Evolutionary conservation across 768 basidiomycete genomes (phyloP).

Genomic region (Tricholoma furcatifolium): DNA sequence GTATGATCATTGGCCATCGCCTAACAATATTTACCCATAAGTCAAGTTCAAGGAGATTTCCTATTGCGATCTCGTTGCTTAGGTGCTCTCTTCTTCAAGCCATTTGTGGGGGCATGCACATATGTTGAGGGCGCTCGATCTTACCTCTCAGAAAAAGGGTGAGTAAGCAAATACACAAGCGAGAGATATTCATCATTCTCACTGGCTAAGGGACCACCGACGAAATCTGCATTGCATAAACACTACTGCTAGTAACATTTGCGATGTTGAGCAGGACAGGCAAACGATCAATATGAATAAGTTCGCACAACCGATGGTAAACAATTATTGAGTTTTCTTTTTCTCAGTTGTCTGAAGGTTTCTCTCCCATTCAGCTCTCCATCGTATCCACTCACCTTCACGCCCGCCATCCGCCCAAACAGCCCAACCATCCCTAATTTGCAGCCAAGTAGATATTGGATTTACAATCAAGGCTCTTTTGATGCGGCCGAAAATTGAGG

Average conservation of each 20-base stretch:
- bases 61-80: too few species aligned
- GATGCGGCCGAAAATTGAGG: conserved; percentile 48
- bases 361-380: conserved; percentile 60
- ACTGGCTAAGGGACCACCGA: too few species aligned
- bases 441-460: conserved; percentile 61
- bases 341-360: conserved; percentile 16
- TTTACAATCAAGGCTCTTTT: conserved; percentile 53
- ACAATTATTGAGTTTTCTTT: conserved; percentile 20
- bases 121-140: too few species aligned
- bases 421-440: conserved; percentile 79
- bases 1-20: background rate
- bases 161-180: background rate
- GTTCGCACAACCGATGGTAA: background rate
- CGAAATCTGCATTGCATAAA: too few species aligned
- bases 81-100: too few species aligned
- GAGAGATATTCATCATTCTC: background rate
- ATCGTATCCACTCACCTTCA: conserved; percentile 67
- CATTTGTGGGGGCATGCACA: too few species aligned
- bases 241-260: too few species aligned
- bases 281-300: conserved; percentile 7
- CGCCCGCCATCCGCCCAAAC: conserved; percentile 79
- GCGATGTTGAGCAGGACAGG: conserved; percentile 23
- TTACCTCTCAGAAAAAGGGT: background rate
- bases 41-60: background rate
- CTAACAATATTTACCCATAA: background rate